These are phyloP conservation scores for Globisporangium nagaii DNA, from an alignment of 352 stramenopile genomes.

Conservation along the genomic window DNA sequence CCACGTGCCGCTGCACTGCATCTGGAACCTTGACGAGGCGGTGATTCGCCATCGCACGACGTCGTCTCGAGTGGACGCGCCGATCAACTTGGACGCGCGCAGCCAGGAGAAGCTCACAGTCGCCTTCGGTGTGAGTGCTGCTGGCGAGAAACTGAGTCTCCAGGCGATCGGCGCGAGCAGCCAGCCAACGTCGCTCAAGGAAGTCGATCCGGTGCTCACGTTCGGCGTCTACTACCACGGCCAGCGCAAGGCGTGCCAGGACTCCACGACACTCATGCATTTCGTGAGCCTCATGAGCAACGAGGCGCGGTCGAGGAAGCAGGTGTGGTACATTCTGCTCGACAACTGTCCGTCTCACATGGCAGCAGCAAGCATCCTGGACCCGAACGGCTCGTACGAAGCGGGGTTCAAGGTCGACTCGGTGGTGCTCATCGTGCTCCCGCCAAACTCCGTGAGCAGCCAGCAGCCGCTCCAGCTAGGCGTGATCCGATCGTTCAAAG, in stretches of 20 bases:
- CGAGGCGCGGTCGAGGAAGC: slow-evolving; percentile 44
- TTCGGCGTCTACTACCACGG: slow-evolving; percentile 43
- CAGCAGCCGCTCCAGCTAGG: slow-evolving; percentile 59
- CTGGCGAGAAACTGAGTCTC: slow-evolving; percentile 57
- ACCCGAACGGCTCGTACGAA: slow-evolving; percentile 50
- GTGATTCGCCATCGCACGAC: slow-evolving; percentile 42
- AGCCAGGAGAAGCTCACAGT: slow-evolving; percentile 51
- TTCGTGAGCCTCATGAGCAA: slow-evolving; percentile 58
- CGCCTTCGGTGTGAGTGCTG: slow-evolving; percentile 47
- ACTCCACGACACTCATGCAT: slow-evolving; percentile 42
- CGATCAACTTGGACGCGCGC: slow-evolving; percentile 41
- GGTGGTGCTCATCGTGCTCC: slow-evolving; percentile 60
- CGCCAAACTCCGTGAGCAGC: slow-evolving; percentile 28
- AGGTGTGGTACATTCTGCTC: slow-evolving; percentile 69
- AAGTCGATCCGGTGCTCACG: slow-evolving; percentile 23
- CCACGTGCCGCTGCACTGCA: slow-evolving; percentile 41
- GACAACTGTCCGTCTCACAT: slow-evolving; percentile 60
- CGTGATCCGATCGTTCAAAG: slow-evolving; percentile 51
- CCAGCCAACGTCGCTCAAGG: slow-evolving; percentile 28
- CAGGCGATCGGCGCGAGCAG: slow-evolving; percentile 50
- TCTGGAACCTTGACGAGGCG: slow-evolving; percentile 72
- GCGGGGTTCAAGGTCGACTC: slow-evolving; percentile 60
- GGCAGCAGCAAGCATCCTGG: slow-evolving; percentile 50
- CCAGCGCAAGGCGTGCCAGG: slow-evolving; percentile 40
- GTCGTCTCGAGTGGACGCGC: slow-evolving; percentile 22